Base-by-base conservation (phyloP, 2,329 filamentous ascomycete species). In the Ophiostoma quercus region DNA sequence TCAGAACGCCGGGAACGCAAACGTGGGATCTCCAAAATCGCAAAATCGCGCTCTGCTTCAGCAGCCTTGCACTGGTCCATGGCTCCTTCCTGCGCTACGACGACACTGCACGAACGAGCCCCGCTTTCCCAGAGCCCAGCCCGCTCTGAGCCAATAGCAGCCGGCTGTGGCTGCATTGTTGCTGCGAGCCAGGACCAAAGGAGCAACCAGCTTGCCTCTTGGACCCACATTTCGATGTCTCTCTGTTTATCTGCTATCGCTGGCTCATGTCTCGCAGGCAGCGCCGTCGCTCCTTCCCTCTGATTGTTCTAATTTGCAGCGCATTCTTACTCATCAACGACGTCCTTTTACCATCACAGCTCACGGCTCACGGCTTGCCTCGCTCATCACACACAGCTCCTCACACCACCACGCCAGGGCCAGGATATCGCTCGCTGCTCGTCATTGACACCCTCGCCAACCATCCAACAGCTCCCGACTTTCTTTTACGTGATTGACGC, bases 21-120 rank as follows among this genome's bases (percentile, higher is more conserved):
- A 71, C 71, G 71, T 71, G 71, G 62, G 32, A 34, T 57, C 22
- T 37, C 37, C 62, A 57, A 71, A 41, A 41, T 41, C 39, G 39
- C 39, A 41, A 41, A 71, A 71, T 68, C 37, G 67, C 67, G 69
- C 69, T 37, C 67, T 32, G 47, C 22, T 34, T 41, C 47, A 67
- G 66, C 66, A 65, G 69, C 66, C 69, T 67, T 62, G 43, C 69
- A 34, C 65, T 37, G 25, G 22, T 3, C n/a, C 51, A 29, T 57
- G 8, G 51, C 51, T 25, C 51, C 51, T 57, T n/a, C 22, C 51
- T 57, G 51, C 51, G 22, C 51, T 57, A 25, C 22, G 51, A 57
- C 22, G 51, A 57, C 51, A 57, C 51, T 34, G 39, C 32, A 63
- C 63, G 63, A 66, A 8, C 25, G 6, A 22, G 57, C 16, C 12